phyloP scores from a whole-genome alignment of 768 basidiomycete species.

The Russula sp. region DNA sequence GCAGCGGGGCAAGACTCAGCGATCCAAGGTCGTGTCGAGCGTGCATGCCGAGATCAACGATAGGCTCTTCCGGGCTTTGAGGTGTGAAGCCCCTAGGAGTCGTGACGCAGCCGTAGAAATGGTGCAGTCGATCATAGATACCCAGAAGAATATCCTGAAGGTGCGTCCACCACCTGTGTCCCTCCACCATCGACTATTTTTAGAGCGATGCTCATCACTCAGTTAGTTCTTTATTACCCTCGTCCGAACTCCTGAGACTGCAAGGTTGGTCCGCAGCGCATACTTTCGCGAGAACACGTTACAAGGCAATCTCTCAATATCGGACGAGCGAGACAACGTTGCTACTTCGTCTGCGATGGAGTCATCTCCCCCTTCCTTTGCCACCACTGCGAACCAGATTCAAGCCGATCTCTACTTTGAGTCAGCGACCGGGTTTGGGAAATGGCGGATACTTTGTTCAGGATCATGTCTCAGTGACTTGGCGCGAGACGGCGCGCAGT shows the following conservation, averaged over 20 bases:
- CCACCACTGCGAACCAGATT: neutral
- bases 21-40: neutral
- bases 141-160: conserved; percentile 1
- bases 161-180: neutral
- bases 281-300: conserved; percentile 10
- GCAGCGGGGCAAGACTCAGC: neutral
- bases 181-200: neutral
- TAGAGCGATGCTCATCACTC: neutral
- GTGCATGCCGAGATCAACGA: neutral
- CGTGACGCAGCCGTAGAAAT: neutral
- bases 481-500: neutral
- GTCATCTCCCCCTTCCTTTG: neutral
- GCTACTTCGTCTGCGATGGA: neutral
- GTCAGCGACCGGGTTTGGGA: neutral
- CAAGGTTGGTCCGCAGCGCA: neutral
- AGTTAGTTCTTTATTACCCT: neutral
- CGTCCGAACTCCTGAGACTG: neutral
- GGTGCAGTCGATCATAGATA: neutral
- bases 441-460: conserved; percentile 10
- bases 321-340: neutral
- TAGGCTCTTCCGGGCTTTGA: neutral
- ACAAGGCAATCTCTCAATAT: neutral
- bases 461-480: neutral
- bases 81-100: neutral
- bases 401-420: conserved; percentile 15